phyloP scores from a whole-genome alignment of 2,329 filamentous ascomycete genomes.

The Colletotrichum sp. region DNA sequence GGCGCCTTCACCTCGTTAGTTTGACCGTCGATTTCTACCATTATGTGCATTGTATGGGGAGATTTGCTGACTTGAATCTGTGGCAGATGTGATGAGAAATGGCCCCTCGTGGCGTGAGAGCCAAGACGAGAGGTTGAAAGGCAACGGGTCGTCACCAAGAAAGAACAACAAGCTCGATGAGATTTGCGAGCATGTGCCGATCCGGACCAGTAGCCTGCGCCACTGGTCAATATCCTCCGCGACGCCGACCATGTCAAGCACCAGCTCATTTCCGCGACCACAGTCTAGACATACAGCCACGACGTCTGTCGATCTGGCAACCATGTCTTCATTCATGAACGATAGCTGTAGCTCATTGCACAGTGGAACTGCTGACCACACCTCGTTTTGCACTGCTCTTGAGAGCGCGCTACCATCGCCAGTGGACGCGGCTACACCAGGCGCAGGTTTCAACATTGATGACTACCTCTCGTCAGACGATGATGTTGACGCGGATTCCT shows the following conservation, averaged over 20 bases:
- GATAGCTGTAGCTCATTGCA: constrained; percentile 19
- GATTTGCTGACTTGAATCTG: not conserved
- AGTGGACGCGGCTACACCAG: not conserved
- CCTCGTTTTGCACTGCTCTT: constrained; percentile 15
- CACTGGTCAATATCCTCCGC: constrained; percentile 48
- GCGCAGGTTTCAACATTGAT: constrained; percentile 38
- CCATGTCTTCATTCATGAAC: constrained; percentile 16
- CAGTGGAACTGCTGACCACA: constrained; percentile 17
- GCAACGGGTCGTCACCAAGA: constrained; percentile 27
- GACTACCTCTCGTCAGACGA: constrained; percentile 43
- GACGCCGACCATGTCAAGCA: constrained; percentile 43
- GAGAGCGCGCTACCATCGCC: constrained; percentile 12
- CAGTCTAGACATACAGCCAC: constrained; percentile 49
- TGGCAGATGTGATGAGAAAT: constrained; percentile 18
- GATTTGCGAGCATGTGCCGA: constrained; percentile 39
- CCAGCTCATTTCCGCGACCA: constrained; percentile 44
- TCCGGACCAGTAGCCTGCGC: constrained; percentile 40
- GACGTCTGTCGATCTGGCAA: constrained; percentile 47
- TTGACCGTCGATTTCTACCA: constrained; percentile 17
- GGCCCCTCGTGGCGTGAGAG: constrained; percentile 14
- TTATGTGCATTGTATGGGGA: not conserved
- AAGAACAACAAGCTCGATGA: constrained; percentile 34
- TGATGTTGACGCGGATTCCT: constrained; percentile 41
- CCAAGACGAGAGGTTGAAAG: constrained; percentile 25
- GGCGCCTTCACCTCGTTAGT: constrained; percentile 31